These are phyloP conservation scores for Triangularia verruculosa DNA, from an alignment of 2,329 filamentous ascomycete genomes.

Conservation along the genomic window DNA sequence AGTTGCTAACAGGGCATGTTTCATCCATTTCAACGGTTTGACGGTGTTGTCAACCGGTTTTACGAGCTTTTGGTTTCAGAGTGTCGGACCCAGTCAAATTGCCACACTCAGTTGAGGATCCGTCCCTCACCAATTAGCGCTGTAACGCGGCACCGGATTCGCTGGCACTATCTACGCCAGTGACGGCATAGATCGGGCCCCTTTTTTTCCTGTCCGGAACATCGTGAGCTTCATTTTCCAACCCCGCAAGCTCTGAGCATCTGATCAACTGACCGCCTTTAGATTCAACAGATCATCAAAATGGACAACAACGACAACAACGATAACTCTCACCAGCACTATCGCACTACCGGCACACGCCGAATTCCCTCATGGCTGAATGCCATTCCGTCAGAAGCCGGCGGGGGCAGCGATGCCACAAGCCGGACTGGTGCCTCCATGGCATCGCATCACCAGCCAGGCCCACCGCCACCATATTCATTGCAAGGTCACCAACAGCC, in stretches of 20 bases:
- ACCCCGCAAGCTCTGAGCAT: background rate
- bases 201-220: background rate
- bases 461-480: background rate
- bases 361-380: background rate
- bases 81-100: background rate
- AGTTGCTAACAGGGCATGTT: background rate
- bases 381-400: background rate
- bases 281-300: background rate
- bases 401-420: background rate
- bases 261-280: background rate
- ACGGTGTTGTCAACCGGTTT: background rate
- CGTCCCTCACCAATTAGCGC: background rate
- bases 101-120: background rate
- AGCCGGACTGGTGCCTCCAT: background rate
- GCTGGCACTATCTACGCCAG: background rate
- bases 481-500: background rate
- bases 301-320: background rate
- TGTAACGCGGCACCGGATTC: background rate
- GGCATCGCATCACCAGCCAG: background rate
- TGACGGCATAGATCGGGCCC: background rate
- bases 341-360: background rate
- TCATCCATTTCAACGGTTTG: background rate
- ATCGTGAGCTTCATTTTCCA: background rate
- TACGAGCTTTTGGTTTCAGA: background rate
- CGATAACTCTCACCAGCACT: background rate